phyloP scores from a whole-genome alignment of 2,329 filamentous ascomycete species.

The Lecanoromycetidae sp. region DNA sequence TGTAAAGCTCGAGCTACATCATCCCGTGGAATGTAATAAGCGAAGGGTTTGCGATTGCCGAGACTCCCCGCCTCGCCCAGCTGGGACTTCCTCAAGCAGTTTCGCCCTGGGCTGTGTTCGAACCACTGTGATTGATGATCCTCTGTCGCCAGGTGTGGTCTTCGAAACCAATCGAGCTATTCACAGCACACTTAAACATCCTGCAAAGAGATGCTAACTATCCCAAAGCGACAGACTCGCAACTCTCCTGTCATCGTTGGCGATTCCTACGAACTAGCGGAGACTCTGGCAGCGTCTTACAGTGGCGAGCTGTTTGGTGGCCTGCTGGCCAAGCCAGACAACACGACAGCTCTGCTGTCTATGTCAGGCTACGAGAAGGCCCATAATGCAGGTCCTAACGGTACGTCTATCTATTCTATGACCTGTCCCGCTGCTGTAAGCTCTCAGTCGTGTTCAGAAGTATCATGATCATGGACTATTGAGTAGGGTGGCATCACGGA shows the following conservation, averaged over 20 bases:
- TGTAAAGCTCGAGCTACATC: not conserved
- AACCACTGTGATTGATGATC: not conserved
- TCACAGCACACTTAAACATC: not conserved
- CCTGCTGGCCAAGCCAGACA: conserved; percentile 13
- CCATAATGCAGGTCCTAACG: not conserved
- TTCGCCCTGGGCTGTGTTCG: not conserved
- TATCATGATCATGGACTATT: not conserved
- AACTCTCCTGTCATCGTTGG: conserved; percentile 17
- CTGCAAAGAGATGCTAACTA: conserved; percentile 1
- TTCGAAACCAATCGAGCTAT: not conserved
- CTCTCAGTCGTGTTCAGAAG: not conserved
- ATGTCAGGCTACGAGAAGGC: conserved; percentile 18
- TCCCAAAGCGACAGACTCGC: conserved; percentile 7
- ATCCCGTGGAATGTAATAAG: conserved; percentile 8
- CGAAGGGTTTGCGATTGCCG: not conserved
- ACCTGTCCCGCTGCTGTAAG: not conserved
- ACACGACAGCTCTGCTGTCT: conserved; percentile 14
- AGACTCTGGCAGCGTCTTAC: conserved; percentile 9
- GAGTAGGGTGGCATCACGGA: not conserved
- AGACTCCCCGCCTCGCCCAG: not conserved
- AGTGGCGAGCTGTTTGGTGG: conserved; percentile 6
- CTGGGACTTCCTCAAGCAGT: not conserved
- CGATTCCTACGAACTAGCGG: conserved; percentile 17
- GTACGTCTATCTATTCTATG: conserved; percentile 7
- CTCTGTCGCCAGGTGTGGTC: not conserved